Conservation (phyloP, 2,329 filamentous ascomycete species). For the Aureobasidium sp. region DNA sequence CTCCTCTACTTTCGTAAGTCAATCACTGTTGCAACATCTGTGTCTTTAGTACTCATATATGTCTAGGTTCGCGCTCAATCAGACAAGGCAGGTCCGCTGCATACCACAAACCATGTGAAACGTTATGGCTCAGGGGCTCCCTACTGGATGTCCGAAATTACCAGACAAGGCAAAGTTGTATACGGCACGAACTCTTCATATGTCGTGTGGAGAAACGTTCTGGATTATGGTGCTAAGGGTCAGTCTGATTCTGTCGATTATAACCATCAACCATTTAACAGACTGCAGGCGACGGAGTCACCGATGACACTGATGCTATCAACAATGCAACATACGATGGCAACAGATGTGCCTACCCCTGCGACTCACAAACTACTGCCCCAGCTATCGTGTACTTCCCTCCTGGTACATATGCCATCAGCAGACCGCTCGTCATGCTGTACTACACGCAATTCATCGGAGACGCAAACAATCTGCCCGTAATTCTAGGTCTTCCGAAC, state of each 20-base stretch:
- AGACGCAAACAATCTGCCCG: constrained; percentile 15
- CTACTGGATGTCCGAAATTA: constrained; percentile 35
- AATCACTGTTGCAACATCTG: neutral
- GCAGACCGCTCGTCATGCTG: constrained; percentile 18
- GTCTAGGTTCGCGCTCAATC: neutral
- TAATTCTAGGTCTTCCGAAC: constrained; percentile 19
- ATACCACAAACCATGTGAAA: constrained; percentile 19
- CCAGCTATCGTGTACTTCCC: constrained; percentile 52
- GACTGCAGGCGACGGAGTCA: constrained; percentile 19
- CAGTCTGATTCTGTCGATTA: neutral
- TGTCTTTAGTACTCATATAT: neutral
- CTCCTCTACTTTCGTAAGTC: neutral
- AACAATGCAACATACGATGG: constrained; percentile 25
- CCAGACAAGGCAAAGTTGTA: constrained; percentile 31
- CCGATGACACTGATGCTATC: constrained; percentile 26
- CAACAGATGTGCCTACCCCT: constrained; percentile 20
- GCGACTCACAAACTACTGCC: constrained; percentile 24
- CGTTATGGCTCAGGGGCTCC: constrained; percentile 21
- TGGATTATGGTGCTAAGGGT: constrained; percentile 34
- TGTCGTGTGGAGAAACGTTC: constrained; percentile 35
- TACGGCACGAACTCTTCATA: constrained; percentile 31
- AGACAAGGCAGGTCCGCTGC: neutral
- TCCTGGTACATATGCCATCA: constrained; percentile 46
- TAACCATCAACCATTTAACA: neutral
- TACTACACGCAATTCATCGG: constrained; percentile 22